Evolutionary conservation across 2,329 filamentous ascomycete species (phyloP).

Genomic region (Microsporum audouinii): DNA sequence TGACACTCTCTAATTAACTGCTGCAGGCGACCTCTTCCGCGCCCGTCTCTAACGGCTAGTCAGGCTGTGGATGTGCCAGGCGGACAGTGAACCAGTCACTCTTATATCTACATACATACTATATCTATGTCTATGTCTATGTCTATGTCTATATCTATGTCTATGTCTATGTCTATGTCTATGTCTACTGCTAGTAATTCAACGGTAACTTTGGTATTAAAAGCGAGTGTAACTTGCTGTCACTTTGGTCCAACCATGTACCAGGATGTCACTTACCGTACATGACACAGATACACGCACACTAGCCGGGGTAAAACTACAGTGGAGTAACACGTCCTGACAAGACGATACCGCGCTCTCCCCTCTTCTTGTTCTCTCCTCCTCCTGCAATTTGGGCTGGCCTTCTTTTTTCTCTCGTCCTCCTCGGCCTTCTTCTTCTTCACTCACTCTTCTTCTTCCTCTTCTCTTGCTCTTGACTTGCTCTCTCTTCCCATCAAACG

Average conservation of each 20-base stretch:
- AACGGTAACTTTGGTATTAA: no score
- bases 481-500: no score
- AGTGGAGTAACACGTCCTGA: neutral
- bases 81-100: no score
- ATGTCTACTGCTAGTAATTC: no score
- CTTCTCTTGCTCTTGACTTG: neutral
- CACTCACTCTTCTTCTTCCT: neutral
- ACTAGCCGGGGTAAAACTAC: neutral
- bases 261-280: slow-evolving; percentile 1
- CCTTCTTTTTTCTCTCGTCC: neutral
- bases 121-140: no score
- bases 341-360: neutral
- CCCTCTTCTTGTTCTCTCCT: neutral
- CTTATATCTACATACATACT: no score
- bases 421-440: neutral
- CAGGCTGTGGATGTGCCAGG: no score
- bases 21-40: no score
- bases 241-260: neutral
- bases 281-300: neutral
- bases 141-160: no score
- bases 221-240: neutral
- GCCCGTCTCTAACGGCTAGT: no score
- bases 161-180: no score
- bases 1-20: neutral
- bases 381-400: slow-evolving; percentile 1